Percentiles rank a stretch among this genome's conserved stretches.
Conservation (phyloP, 345 rosid species). For the Moricandia arvensis region DNA sequence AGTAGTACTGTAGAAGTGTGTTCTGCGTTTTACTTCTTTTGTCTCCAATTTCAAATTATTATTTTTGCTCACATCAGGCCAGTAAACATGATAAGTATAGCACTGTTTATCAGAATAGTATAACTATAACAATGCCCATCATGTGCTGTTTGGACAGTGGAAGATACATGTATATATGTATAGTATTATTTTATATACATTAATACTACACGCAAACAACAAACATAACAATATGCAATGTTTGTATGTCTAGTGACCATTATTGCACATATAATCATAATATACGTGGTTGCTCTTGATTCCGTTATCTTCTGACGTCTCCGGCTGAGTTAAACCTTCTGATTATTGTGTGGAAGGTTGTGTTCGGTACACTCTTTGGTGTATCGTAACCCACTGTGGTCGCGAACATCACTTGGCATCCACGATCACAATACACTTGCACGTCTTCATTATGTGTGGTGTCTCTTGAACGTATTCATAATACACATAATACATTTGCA, state of each 20-base stretch:
- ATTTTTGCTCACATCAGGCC: constrained; percentile 1
- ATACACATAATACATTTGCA: too few species aligned
- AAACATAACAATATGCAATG: constrained; percentile 33
- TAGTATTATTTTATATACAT: background rate
- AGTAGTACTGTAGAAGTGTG: constrained; percentile 1
- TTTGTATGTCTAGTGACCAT: constrained; percentile 23
- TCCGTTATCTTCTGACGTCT: too few species aligned
- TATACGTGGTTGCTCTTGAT: background rate
- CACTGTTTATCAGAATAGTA: background rate
- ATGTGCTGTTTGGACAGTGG: constrained; percentile 23
- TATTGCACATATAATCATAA: constrained; percentile 4
- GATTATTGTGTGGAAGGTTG: too few species aligned
- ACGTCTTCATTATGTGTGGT: too few species aligned
- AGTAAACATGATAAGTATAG: constrained; percentile 1
- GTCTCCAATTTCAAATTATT: background rate
- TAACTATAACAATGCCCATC: constrained; percentile 18
- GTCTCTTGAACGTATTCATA: too few species aligned
- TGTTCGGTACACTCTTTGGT: too few species aligned
- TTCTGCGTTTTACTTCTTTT: background rate
- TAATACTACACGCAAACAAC: constrained; percentile 23
- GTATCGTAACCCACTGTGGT: too few species aligned
- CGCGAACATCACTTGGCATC: too few species aligned
- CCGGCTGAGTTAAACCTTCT: too few species aligned
- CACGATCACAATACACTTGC: too few species aligned
- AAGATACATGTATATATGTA: constrained; percentile 17